A percentile compares a stretch with the other conserved stretches of the same genome.
Evolutionary conservation across 768 basidiomycete genomes (phyloP).

Genomic region (Collybiopsis confluens): DNA sequence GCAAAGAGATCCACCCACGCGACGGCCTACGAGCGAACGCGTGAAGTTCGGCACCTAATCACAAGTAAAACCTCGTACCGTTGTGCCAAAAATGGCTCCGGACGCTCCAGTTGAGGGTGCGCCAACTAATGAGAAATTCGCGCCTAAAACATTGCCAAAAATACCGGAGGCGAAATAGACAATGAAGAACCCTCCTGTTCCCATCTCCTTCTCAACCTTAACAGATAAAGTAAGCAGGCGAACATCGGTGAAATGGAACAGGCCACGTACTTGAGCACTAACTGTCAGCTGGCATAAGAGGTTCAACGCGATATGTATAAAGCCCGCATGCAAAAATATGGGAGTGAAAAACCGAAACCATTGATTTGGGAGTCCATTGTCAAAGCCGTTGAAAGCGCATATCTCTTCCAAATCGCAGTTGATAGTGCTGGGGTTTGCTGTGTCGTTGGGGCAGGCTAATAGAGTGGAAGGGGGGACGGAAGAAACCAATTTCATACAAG

Average conservation of each 20-base stretch:
- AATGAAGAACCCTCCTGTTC: constrained; percentile 77
- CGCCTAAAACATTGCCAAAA: constrained; percentile 91
- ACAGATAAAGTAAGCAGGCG: neutral
- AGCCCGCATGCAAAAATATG: constrained; percentile 92
- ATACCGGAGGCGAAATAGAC: constrained; percentile 90
- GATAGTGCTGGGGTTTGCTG: constrained; percentile 66
- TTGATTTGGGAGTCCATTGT: constrained; percentile 38
- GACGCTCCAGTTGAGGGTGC: constrained; percentile 88
- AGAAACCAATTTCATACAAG: constrained; percentile 74
- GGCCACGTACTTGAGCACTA: constrained; percentile 61
- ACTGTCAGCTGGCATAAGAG: constrained; percentile 81
- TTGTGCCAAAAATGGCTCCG: constrained; percentile 87
- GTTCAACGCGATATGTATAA: constrained; percentile 88
- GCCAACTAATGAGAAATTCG: constrained; percentile 89
- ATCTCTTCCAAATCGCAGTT: constrained; percentile 76
- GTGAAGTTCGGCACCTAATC: neutral
- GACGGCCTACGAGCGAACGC: constrained; percentile 33
- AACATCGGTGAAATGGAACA: neutral
- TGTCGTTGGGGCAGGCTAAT: constrained; percentile 76
- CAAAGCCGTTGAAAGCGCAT: constrained; percentile 82
- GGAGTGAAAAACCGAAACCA: constrained; percentile 74
- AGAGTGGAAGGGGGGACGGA: constrained; percentile 49
- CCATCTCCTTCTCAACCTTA: constrained; percentile 90
- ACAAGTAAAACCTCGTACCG: constrained; percentile 58
- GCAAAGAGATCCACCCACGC: constrained; percentile 87